Evolutionary conservation across 495 filamentous ascomycete species (phyloP).

Genomic region (Aspergillus mulundensis): DNA sequence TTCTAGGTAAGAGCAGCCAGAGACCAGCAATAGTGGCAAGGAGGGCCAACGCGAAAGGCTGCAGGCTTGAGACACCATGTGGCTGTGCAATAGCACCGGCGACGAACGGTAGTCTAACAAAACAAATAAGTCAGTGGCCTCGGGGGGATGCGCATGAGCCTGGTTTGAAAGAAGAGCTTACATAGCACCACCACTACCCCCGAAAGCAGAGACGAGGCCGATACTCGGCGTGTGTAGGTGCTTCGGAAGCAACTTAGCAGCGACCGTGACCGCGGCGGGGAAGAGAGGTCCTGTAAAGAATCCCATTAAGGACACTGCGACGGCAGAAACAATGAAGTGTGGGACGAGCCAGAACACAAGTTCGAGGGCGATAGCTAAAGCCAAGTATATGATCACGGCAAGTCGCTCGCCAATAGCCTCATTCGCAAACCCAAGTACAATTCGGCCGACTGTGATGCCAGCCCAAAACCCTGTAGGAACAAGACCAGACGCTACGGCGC

Average conservation of each 20-base stretch:
- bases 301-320: constrained; percentile 58
- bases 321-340: constrained; percentile 58
- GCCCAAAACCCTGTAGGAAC: constrained; percentile 13
- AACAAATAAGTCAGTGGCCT: not conserved
- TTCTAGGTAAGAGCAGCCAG: constrained; percentile 6
- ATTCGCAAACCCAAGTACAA: constrained; percentile 60
- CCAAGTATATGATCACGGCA: constrained; percentile 36
- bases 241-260: constrained; percentile 67
- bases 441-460: constrained; percentile 56
- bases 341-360: constrained; percentile 59
- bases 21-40: constrained; percentile 1
- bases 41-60: constrained; percentile 5
- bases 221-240: constrained; percentile 50
- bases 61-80: constrained; percentile 5
- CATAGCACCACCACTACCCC: constrained; percentile 8
- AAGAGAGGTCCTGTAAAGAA: constrained; percentile 59
- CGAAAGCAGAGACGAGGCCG: constrained; percentile 4
- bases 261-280: constrained; percentile 65
- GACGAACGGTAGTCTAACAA: constrained; percentile 3
- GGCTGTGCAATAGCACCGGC: constrained; percentile 9
- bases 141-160: not conserved
- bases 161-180: not conserved
- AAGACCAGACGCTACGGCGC: constrained; percentile 7
- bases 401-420: constrained; percentile 57
- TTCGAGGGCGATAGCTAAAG: constrained; percentile 36